Percentiles rank a stretch among this genome's conserved stretches.
These are phyloP conservation scores for Stachybotrys chlorohalonatus DNA, from an alignment of 2,329 filamentous ascomycete species.

Conservation along the genomic window DNA sequence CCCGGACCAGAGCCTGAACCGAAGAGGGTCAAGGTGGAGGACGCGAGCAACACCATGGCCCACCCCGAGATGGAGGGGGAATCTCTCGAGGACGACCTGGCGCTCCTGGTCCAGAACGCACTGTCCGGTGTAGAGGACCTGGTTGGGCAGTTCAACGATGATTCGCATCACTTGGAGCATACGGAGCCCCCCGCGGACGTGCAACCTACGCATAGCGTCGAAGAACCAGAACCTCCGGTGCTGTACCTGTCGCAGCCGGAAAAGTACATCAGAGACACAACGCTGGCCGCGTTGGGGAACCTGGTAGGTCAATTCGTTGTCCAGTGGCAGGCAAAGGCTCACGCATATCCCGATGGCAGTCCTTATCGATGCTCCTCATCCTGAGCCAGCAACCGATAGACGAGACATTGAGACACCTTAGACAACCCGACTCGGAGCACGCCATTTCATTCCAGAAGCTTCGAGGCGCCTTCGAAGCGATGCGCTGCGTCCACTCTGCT, in stretches of 20 bases:
- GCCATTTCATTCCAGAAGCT: slow-evolving; percentile 20
- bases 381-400: slow-evolving; percentile 27
- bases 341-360: slow-evolving; percentile 13
- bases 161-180: slow-evolving; percentile 11
- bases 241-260: slow-evolving; percentile 26
- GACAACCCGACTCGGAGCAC: slow-evolving; percentile 22
- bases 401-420: slow-evolving; percentile 22
- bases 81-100: slow-evolving; percentile 25
- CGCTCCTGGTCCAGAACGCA: slow-evolving; percentile 29
- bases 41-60: slow-evolving; percentile 5
- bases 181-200: slow-evolving; percentile 23
- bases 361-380: slow-evolving; percentile 27
- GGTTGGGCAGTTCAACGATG: slow-evolving; percentile 20
- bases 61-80: slow-evolving; percentile 11
- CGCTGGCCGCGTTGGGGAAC: slow-evolving; percentile 28
- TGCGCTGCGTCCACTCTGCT: slow-evolving; percentile 23
- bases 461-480: slow-evolving; percentile 21
- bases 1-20: slow-evolving; percentile 10
- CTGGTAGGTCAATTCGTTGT: slow-evolving; percentile 23
- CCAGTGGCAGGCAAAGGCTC: background rate
- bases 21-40: slow-evolving; percentile 25
- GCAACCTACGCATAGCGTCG: slow-evolving; percentile 18
- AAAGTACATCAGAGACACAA: slow-evolving; percentile 27
- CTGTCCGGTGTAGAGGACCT: slow-evolving; percentile 29
- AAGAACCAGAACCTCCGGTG: slow-evolving; percentile 14